Conservation (phyloP, 108 stramenopile species). For the Pseudonitzschia delicatissima region DNA sequence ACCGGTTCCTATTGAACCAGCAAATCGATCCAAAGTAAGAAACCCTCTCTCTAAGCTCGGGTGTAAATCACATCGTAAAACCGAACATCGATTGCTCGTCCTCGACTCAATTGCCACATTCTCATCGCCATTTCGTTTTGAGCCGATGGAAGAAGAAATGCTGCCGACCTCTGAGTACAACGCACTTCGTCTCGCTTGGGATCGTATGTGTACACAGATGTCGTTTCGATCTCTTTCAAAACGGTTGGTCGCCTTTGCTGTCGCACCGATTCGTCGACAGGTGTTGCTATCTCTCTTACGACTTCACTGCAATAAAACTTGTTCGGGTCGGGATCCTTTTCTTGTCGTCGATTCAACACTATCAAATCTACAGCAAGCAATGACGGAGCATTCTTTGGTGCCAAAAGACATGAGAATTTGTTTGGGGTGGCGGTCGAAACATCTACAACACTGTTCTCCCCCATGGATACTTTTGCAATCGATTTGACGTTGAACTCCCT, state of each 20-base stretch:
- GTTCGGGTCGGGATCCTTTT: slow-evolving; percentile 27
- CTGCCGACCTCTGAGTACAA: slow-evolving; percentile 74
- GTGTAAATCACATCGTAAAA: slow-evolving; percentile 74
- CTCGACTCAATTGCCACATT: slow-evolving; percentile 72
- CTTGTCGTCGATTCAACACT: slow-evolving; percentile 58
- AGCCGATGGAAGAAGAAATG: slow-evolving; percentile 73
- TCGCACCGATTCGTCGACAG: slow-evolving; percentile 20
- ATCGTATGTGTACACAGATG: slow-evolving; percentile 55
- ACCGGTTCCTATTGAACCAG: too few species aligned
- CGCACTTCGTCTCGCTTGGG: slow-evolving; percentile 33
- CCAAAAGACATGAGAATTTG: slow-evolving; percentile 70
- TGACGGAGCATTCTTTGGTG: slow-evolving; percentile 46
- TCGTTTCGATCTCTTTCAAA: slow-evolving; percentile 84
- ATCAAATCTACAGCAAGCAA: slow-evolving; percentile 63
- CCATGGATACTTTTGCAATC: slow-evolving; percentile 80
- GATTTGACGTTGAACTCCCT: slow-evolving; percentile 75
- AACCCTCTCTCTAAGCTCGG: slow-evolving; percentile 9
- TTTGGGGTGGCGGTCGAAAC: slow-evolving; percentile 69
- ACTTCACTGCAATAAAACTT: slow-evolving; percentile 79
- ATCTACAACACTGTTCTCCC: slow-evolving; percentile 71
- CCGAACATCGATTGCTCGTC: slow-evolving; percentile 72
- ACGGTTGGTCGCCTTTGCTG: slow-evolving; percentile 22
- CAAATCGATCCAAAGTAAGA: too few species aligned
- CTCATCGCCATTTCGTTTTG: slow-evolving; percentile 63
- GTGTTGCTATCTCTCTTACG: slow-evolving; percentile 70